These are phyloP conservation scores for Globisporangium cylindrosporum DNA, from an alignment of 352 stramenopile genomes.

Conservation along the genomic window DNA sequence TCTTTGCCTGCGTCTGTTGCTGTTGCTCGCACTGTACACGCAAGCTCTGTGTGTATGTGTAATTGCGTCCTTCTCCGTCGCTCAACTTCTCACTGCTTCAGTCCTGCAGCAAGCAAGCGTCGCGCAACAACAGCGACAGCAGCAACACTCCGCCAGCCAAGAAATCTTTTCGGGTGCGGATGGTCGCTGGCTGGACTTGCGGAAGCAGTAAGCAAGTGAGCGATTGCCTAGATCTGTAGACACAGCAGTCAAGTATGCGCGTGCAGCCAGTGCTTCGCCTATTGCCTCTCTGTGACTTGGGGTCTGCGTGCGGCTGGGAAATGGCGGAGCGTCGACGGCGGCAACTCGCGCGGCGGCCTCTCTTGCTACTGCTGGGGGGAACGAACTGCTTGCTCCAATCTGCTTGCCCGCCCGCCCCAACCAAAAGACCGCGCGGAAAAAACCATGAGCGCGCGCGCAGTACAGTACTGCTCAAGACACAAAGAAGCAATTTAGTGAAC, in stretches of 20 bases:
- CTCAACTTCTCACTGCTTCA: neutral
- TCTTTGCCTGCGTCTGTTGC: neutral
- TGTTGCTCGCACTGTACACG: neutral
- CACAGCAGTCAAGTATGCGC: neutral
- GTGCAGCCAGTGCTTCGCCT: no score
- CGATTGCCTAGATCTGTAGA: neutral
- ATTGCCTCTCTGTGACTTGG: neutral
- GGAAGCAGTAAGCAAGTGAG: neutral
- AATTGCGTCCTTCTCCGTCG: neutral
- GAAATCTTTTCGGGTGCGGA: neutral
- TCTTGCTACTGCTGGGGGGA: neutral
- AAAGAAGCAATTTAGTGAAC: neutral
- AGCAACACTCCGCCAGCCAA: neutral
- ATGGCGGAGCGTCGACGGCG: neutral
- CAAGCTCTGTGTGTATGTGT: neutral
- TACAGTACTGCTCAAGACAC: constrained; percentile 1
- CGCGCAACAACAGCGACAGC: neutral
- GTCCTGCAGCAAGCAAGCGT: neutral
- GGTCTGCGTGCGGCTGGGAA: neutral
- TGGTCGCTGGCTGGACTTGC: neutral
- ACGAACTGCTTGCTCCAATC: neutral
- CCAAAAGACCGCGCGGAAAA: neutral
- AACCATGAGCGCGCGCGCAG: neutral
- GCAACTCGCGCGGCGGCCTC: neutral
- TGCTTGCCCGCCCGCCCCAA: neutral